These are phyloP conservation scores for Helotiales sp. DNA, from an alignment of 2,329 filamentous ascomycete species.

Conservation along the genomic window DNA sequence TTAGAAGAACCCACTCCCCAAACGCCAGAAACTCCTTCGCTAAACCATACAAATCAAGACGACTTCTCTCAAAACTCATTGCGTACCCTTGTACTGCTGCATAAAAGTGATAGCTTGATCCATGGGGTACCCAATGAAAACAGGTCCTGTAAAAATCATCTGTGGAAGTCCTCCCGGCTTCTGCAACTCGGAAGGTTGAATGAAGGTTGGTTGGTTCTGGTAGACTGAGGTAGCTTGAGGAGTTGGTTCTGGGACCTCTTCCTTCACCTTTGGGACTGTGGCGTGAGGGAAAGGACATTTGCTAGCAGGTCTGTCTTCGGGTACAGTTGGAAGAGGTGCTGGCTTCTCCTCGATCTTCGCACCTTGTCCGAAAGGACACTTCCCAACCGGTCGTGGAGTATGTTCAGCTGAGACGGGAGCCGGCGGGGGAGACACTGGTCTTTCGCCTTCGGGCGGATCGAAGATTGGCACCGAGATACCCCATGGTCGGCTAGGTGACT, in stretches of 20 bases:
- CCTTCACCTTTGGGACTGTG: slow-evolving; percentile 15
- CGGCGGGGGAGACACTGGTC: slow-evolving; percentile 61
- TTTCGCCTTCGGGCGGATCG: slow-evolving; percentile 47
- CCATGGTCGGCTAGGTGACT: slow-evolving; percentile 92
- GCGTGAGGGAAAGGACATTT: slow-evolving; percentile 48
- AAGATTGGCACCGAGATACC: slow-evolving; percentile 80
- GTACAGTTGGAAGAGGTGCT: slow-evolving; percentile 7
- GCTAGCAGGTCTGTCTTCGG: slow-evolving; percentile 25
- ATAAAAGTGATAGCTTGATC: slow-evolving; percentile 81
- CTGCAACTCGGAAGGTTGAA: slow-evolving; percentile 50
- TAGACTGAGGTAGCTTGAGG: slow-evolving; percentile 35
- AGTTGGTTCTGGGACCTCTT: slow-evolving; percentile 48
- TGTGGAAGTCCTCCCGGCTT: slow-evolving; percentile 53
- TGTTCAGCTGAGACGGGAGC: slow-evolving; percentile 49
- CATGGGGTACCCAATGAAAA: slow-evolving; percentile 89
- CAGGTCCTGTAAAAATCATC: slow-evolving; percentile 89
- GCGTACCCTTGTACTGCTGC: slow-evolving; percentile 50
- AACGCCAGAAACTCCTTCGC: not conserved
- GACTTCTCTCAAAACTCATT: slow-evolving; percentile 20
- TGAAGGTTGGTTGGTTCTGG: slow-evolving; percentile 55
- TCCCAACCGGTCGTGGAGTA: slow-evolving; percentile 47
- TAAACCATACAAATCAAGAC: not conserved
- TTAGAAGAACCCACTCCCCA: not conserved
- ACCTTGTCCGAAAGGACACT: slow-evolving; percentile 59
- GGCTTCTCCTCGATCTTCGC: slow-evolving; percentile 24